These are phyloP conservation scores for Nitzschia sp. DNA, from an alignment of 108 stramenopile species.

Conservation along the genomic window DNA sequence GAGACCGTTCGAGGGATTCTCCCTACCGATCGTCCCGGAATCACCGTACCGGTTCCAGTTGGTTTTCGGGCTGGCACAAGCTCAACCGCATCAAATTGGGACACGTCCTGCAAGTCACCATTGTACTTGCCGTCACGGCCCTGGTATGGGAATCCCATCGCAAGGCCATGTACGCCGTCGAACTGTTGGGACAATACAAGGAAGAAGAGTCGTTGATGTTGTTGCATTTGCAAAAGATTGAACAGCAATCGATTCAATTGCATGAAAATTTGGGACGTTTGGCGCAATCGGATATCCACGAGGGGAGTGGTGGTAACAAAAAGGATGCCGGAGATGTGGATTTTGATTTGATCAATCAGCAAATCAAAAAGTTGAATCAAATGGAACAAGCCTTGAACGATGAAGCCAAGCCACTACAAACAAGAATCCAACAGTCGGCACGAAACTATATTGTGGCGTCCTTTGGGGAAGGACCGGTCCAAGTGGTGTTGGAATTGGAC, in stretches of 20 bases:
- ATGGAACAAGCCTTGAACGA: slow-evolving; percentile 50
- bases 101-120: slow-evolving; percentile 36
- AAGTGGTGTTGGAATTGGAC: slow-evolving; percentile 46
- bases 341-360: slow-evolving; percentile 28
- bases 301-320: neutral
- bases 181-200: slow-evolving; percentile 41
- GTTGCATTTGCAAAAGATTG: slow-evolving; percentile 46
- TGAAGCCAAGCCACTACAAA: slow-evolving; percentile 39
- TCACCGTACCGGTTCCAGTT: slow-evolving; percentile 2
- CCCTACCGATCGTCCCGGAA: slow-evolving; percentile 15
- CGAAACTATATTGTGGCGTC: slow-evolving; percentile 30
- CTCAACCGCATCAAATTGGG: slow-evolving; percentile 29
- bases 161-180: slow-evolving; percentile 36
- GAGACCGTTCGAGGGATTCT: slow-evolving; percentile 7
- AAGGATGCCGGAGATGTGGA: slow-evolving; percentile 24
- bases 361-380: slow-evolving; percentile 38
- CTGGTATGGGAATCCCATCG: slow-evolving; percentile 49
- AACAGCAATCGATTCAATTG: slow-evolving; percentile 47
- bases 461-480: slow-evolving; percentile 54
- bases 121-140: slow-evolving; percentile 35
- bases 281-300: slow-evolving; percentile 13
- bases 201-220: slow-evolving; percentile 46
- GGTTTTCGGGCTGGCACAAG: slow-evolving; percentile 15
- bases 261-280: slow-evolving; percentile 39
- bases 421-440: slow-evolving; percentile 44